A percentile compares a stretch with the other conserved stretches of the same genome.
These are phyloP conservation scores for Suhomyces maxii DNA, from an alignment of 1,139 yeast species.

Conservation along the genomic window DNA sequence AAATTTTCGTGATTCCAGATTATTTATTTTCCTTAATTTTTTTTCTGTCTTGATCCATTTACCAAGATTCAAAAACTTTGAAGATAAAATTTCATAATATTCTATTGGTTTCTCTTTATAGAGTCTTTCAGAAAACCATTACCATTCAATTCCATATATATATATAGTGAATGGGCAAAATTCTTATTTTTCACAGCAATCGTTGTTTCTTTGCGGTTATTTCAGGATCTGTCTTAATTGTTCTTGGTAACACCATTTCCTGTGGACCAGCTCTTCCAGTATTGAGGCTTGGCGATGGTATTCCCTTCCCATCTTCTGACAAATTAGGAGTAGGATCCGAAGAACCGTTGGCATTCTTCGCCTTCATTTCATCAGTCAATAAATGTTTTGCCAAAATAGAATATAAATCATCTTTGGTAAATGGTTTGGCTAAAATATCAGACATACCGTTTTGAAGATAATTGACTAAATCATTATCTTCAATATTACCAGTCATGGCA, in stretches of 20 bases:
- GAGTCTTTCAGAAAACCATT: no score
- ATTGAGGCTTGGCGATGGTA: conserved; percentile 2
- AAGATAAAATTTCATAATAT: no score
- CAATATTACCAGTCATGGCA: conserved; percentile 91
- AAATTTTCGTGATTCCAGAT: no score
- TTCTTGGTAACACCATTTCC: conserved; percentile 2
- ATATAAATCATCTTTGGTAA: conserved; percentile 80
- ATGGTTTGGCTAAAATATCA: conserved; percentile 89
- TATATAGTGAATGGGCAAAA: no score
- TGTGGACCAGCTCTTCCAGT: background rate
- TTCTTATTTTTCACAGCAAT: conserved; percentile 4
- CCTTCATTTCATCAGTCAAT: conserved; percentile 20
- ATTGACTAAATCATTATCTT: conserved; percentile 75
- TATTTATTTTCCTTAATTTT: no score
- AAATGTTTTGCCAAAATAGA: conserved; percentile 72
- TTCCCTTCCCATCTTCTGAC: conserved; percentile 4
- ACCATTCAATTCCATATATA: no score
- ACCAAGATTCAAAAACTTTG: no score
- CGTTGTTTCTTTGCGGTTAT: conserved; percentile 9
- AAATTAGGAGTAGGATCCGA: conserved; percentile 2
- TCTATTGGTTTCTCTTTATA: no score
- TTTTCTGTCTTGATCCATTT: no score
- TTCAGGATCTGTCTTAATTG: conserved; percentile 9
- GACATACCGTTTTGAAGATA: conserved; percentile 89
- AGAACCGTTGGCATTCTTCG: background rate